Percentiles rank a stretch among this genome's conserved stretches.
phyloP scores from a whole-genome alignment of 2,329 filamentous ascomycete genomes.

The Pseudogymnoascus sp. region DNA sequence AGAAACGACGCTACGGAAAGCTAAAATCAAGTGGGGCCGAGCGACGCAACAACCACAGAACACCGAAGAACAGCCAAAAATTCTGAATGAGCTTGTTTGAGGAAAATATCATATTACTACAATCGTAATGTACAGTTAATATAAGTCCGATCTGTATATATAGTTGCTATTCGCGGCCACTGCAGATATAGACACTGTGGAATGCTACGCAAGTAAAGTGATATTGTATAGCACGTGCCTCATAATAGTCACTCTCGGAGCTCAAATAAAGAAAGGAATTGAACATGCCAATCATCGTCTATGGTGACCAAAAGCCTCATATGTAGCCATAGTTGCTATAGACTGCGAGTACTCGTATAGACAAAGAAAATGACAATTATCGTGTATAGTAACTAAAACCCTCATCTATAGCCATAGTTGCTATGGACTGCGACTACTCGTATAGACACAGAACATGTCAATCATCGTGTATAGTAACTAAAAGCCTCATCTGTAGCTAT shows the following conservation, averaged over 20 bases:
- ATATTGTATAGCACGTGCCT: neutral
- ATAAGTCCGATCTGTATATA: neutral
- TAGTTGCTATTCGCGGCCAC: neutral
- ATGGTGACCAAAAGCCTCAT: neutral
- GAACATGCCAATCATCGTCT: neutral
- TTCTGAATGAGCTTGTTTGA: neutral
- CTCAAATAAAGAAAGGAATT: neutral
- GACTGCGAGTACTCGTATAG: too few species aligned
- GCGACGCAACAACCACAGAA: neutral
- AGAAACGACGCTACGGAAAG: neutral
- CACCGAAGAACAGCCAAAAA: neutral
- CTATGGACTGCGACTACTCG: too few species aligned
- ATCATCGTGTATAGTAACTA: neutral
- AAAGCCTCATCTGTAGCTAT: neutral
- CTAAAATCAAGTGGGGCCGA: neutral
- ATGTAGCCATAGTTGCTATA: too few species aligned
- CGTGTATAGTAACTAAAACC: neutral
- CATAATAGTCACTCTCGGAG: neutral
- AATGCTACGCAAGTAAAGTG: neutral
- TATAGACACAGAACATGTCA: neutral
- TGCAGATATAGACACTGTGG: neutral
- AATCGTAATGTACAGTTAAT: neutral
- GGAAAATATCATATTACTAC: neutral
- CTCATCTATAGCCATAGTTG: too few species aligned
- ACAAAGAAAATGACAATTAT: too few species aligned